These are phyloP conservation scores for Globisporangium okanoganense DNA, from an alignment of 352 stramenopile species.

Conservation along the genomic window DNA sequence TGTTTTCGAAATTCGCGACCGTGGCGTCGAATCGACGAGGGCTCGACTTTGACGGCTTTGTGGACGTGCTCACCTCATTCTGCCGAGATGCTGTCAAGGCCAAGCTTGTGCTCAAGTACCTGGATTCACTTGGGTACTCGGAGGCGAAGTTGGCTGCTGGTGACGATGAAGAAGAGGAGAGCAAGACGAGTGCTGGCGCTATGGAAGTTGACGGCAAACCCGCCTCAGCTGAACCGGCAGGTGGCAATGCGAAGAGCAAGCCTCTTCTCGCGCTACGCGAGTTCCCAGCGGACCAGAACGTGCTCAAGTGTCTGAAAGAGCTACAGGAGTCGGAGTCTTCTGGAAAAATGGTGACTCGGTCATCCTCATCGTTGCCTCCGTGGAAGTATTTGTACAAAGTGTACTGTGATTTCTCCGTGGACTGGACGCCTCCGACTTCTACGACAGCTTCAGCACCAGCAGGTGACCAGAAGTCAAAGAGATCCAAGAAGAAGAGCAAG, in stretches of 20 bases:
- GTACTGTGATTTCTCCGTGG: constrained; percentile 63
- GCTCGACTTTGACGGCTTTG: constrained; percentile 37
- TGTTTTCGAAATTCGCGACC: constrained; percentile 68
- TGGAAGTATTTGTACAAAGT: constrained; percentile 79
- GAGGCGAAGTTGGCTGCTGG: constrained; percentile 19
- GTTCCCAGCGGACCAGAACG: constrained; percentile 68
- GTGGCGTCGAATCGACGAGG: constrained; percentile 25
- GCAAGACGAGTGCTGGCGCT: neutral
- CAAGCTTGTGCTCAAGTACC: constrained; percentile 43
- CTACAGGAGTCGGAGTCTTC: constrained; percentile 26
- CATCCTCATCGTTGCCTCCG: constrained; percentile 26
- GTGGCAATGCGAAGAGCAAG: constrained; percentile 3
- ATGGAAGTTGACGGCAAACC: neutral
- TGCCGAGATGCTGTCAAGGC: constrained; percentile 39
- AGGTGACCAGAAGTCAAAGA: constrained; percentile 3
- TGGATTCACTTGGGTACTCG: constrained; percentile 40
- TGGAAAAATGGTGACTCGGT: neutral
- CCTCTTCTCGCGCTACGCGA: constrained; percentile 22
- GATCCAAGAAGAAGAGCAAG: constrained; percentile 5
- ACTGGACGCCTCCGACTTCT: constrained; percentile 29
- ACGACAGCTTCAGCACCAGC: neutral
- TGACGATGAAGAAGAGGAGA: constrained; percentile 25
- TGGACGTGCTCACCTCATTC: constrained; percentile 36
- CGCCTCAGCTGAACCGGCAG: neutral
- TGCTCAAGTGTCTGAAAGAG: constrained; percentile 73